Conservation (phyloP, 768 basidiomycete species). For the Melanogaster broomeanus region DNA sequence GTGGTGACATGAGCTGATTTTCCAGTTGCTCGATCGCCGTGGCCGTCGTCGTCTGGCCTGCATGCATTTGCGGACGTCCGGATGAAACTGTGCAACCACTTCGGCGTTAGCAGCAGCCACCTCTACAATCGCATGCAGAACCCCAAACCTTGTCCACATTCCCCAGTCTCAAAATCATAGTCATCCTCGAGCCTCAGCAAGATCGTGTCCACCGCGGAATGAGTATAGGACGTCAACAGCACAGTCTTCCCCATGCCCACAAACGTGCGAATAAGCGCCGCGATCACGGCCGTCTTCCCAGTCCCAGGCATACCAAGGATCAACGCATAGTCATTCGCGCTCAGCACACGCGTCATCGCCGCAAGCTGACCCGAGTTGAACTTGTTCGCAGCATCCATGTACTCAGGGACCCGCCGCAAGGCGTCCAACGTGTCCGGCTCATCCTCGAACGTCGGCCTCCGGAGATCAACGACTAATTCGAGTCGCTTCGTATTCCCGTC, state of each 20-base stretch:
- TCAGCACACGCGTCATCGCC: slow-evolving; percentile 74
- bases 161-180: slow-evolving; percentile 85
- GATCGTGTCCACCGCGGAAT: slow-evolving; percentile 97
- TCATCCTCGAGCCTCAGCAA: slow-evolving; percentile 73
- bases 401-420: slow-evolving; percentile 28
- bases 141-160: slow-evolving; percentile 87
- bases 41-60: slow-evolving; percentile 54
- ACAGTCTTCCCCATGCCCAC: slow-evolving; percentile 85
- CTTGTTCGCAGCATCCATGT: slow-evolving; percentile 32
- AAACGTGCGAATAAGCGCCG: slow-evolving; percentile 78
- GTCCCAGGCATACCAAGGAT: slow-evolving; percentile 98
- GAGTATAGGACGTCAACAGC: slow-evolving; percentile 90
- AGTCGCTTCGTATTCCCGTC: slow-evolving; percentile 70
- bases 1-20: slow-evolving; percentile 79
- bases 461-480: slow-evolving; percentile 80
- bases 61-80: slow-evolving; percentile 72
- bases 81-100: slow-evolving; percentile 64
- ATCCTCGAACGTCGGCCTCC: slow-evolving; percentile 61
- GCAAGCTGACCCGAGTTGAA: slow-evolving; percentile 73
- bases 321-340: slow-evolving; percentile 86
- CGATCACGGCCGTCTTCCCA: slow-evolving; percentile 95
- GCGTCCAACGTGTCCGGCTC: slow-evolving; percentile 14
- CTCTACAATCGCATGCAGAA: background rate
- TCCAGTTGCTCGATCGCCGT: slow-evolving; percentile 83
- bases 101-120: slow-evolving; percentile 3